phyloP scores from a whole-genome alignment of 1,284 basidiomycete species.

The Volvariella surrecta region DNA sequence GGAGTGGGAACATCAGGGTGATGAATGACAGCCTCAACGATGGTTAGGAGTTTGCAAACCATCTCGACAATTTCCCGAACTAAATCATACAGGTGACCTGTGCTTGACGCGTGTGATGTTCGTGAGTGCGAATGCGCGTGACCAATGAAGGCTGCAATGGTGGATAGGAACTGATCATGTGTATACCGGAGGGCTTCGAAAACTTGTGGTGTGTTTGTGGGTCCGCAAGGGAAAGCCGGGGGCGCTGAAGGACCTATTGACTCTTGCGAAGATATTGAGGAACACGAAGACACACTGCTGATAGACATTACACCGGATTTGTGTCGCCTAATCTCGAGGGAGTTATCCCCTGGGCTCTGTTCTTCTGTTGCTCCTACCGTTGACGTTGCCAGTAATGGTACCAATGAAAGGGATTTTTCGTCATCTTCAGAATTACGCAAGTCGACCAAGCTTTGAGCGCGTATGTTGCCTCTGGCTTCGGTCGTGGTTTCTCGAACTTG shows the following conservation, averaged over 20 bases:
- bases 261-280: constrained; percentile 51
- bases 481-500: constrained; percentile 12
- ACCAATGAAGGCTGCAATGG: constrained; percentile 95
- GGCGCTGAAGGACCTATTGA: constrained; percentile 33
- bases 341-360: constrained; percentile 8
- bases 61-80: constrained; percentile 90
- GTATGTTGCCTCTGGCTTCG: constrained; percentile 6
- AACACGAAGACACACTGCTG: constrained; percentile 60
- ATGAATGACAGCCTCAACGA: constrained; percentile 83
- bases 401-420: constrained; percentile 1
- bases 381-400: too few relatives aligned
- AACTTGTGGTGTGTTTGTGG: constrained; percentile 56
- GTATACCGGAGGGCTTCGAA: constrained; percentile 65
- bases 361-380: constrained; percentile 13
- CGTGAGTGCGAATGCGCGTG: constrained; percentile 92
- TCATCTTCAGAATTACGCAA: constrained; percentile 26
- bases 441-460: constrained; percentile 42
- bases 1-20: constrained; percentile 53
- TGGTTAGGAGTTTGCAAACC: constrained; percentile 85
- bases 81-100: constrained; percentile 89
- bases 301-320: constrained; percentile 38
- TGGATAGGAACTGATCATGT: constrained; percentile 86
- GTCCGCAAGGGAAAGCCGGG: constrained; percentile 60
- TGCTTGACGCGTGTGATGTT: constrained; percentile 83
- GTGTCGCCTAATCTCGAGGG: constrained; percentile 22